A percentile compares a stretch with the other conserved stretches of the same genome.
phyloP scores from a whole-genome alignment of 345 rosid species.

The Viola odorata region DNA sequence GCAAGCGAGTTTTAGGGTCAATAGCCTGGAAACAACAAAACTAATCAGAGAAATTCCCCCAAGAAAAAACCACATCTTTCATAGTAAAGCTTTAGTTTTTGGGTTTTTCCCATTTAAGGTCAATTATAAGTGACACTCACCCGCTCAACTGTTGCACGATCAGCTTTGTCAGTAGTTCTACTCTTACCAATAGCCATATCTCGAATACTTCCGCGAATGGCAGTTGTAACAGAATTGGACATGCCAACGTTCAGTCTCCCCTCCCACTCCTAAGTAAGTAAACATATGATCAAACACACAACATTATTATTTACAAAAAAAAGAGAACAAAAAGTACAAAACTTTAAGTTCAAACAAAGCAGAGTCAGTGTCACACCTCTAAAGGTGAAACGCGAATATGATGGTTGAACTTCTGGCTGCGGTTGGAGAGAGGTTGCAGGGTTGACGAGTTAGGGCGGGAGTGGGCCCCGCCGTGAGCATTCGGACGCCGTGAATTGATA shows the following conservation, averaged over 20 bases:
- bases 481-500: conserved; percentile 59
- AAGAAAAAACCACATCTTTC: not conserved
- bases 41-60: conserved; percentile 11
- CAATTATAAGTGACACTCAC: conserved; percentile 30
- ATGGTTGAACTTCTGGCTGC: conserved; percentile 62
- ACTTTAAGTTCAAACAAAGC: too few relatives aligned
- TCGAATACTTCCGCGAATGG: conserved; percentile 80
- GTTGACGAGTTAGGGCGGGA: conserved; percentile 50
- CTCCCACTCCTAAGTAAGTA: conserved; percentile 76
- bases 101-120: too few relatives aligned
- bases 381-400: conserved; percentile 80
- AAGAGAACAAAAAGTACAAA: too few relatives aligned
- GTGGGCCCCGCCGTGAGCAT: conserved; percentile 79
- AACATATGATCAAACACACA: not conserved
- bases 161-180: conserved; percentile 74
- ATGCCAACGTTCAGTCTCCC: conserved; percentile 74
- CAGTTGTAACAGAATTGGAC: conserved; percentile 88
- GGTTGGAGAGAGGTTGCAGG: conserved; percentile 73
- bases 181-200: conserved; percentile 69
- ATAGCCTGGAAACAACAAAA: conserved; percentile 54
- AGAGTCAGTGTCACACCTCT: conserved; percentile 47
- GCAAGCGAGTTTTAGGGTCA: conserved; percentile 90
- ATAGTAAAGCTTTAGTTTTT: too few relatives aligned
- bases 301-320: too few relatives aligned
- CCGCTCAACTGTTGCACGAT: conserved; percentile 98